Base-by-base conservation (phyloP, 1,139 yeast genomes). In the Pichia sp. region DNA sequence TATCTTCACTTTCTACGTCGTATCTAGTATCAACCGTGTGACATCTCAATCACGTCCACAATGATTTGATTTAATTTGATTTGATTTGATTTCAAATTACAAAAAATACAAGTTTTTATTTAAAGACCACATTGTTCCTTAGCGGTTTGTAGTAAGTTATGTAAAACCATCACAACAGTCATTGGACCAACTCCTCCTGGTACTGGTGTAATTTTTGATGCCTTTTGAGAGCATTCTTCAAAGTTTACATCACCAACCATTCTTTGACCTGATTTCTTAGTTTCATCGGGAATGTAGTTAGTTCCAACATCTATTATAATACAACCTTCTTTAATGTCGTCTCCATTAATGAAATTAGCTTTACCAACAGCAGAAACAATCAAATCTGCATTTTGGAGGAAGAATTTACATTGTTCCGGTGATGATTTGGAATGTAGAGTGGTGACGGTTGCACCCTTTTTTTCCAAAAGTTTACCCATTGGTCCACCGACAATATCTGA, bases 101-200 rank as follows among this genome's bases (percentile, higher is more conserved):
- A 16, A 16, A 16, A 16, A 16, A 16, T 16, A 16, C 23, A 16
- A 16, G 23, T 26, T 28, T 23, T n/a, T 5, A 11, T 26, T 29
- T 32, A 39, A 33, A n/a, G 31, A 32, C 58, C 58, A 36, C 72
- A 77, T 23, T 74, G 75, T 43, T 61, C 64, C 54, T 71, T 65
- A 41, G 75, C 73, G 38, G 61, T 74, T 72, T 55, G 75, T 60
- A 77, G 68, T 4, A 84, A 85, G 56, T 84, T 84, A 43, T 80
- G 72, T 51, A 85, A 75, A 51, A 84, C 72, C 88, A 82, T 82
- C 39, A 88, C 90, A 37, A 84, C 92, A 32, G 94, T 84, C 94
- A 84, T 84, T 54, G 94, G 94, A 36, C 94, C 94, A 54, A 84
- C 94, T 54, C 94, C 94, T 62, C 94, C 92, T 35, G 94, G 94